Evolutionary conservation across 306 rosid species (phyloP), one percentile per base, ranked within the genome.

Genomic region (Dryas octopetala): DNA sequence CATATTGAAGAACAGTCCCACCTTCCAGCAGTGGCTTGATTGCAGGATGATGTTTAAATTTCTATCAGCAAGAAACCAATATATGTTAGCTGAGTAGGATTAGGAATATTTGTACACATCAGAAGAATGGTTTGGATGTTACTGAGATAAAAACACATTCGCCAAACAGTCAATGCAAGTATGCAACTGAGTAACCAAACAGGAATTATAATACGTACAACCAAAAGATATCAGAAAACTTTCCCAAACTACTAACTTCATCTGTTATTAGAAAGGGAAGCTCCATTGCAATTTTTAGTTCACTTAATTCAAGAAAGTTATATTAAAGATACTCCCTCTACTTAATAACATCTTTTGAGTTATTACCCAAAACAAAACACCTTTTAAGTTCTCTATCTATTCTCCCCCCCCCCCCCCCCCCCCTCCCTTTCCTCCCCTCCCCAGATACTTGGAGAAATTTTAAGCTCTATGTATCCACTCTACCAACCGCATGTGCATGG

Each of bases 31-130:
- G 73, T 72, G 85, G 83, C 81, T 83, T 86, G 87, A 95, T 90
- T 76, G 90, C 90, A 82, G 97, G 96, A 70, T 95, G 98, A 76
- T 83, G 96, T 76, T 95, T 95, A 47, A 95, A 78, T 90, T 88
- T 95, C 98, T 94, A 74, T 40, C 41, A 62, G 62, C 50, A 70
- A 62, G 63, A 57, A 76, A 77, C 55, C 12, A 72, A 73, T 26
- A 16, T 15, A 74, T 12, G 49, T 59, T 72, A 69, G 47, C 52
- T 41, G 26, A 41, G 74, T 66, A 77, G 47, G 68, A 82, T 59
- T 9, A 7, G 23, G 6, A 62, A 14, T 69, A n/a, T 17, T 62
- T 16, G 40, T 14, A 48, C n/a, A 66, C 19, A 6, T 6, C 32
- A 44, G 44, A 46, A 40, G 78, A 62, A 75, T 51, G 43, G 70